Conservation (phyloP, 139 green algal genomes). For the Deuterostichococcus epilithicus region DNA sequence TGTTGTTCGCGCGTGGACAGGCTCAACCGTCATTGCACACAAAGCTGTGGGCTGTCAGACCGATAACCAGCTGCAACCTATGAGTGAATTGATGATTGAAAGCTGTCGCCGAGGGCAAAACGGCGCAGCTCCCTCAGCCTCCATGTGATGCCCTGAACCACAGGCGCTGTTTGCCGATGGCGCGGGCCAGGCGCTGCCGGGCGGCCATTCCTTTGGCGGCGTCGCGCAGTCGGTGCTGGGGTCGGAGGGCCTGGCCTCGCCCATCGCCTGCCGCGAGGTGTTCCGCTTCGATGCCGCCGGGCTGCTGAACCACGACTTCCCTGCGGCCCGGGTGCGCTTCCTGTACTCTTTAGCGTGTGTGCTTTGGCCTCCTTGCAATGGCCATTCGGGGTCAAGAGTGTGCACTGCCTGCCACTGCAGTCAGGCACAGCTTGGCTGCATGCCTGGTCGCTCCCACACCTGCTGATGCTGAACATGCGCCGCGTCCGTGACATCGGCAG, state of each 20-base stretch:
- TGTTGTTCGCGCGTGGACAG: too few relatives aligned
- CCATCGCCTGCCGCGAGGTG: slow-evolving; percentile 25
- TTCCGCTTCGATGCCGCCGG: slow-evolving; percentile 33
- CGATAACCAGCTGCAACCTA: too few relatives aligned
- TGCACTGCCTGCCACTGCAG: background rate
- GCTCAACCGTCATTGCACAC: too few relatives aligned
- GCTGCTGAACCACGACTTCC: slow-evolving; percentile 12
- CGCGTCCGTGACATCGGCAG: too few relatives aligned
- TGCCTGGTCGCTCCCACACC: background rate
- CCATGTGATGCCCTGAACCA: background rate
- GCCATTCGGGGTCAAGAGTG: background rate
- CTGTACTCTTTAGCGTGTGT: slow-evolving; percentile 26
- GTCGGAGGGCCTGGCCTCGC: slow-evolving; percentile 17
- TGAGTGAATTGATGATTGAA: too few relatives aligned
- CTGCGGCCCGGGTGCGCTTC: slow-evolving; percentile 18
- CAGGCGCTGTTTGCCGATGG: background rate
- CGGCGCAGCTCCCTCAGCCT: background rate
- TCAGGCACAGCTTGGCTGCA: background rate
- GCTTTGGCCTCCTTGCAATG: background rate
- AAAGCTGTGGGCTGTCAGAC: too few relatives aligned
- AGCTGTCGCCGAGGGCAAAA: too few relatives aligned
- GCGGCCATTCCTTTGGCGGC: background rate
- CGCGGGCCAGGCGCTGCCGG: slow-evolving; percentile 3
- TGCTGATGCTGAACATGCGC: background rate
- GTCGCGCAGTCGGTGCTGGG: slow-evolving; percentile 13